Evolutionary conservation across 768 basidiomycete species (phyloP), one percentile per base, ranked within the genome.

Genomic region (Chlorophyllum brunneum): DNA sequence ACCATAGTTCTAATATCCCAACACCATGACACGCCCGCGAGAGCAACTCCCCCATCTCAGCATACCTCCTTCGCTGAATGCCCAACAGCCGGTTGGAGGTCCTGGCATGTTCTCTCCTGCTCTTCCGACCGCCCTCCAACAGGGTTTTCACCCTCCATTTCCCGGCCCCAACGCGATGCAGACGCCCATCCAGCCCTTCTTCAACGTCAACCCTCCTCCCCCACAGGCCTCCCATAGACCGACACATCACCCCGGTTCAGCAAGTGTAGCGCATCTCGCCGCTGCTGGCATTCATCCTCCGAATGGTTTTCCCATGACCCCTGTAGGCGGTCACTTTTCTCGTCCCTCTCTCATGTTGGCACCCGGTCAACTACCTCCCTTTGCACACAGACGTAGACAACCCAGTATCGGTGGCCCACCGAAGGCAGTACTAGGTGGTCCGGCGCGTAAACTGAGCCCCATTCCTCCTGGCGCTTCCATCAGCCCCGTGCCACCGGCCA

Each of bases 391-490:
- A 50, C 58, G 54, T 34, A 50, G 58, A 16, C 80, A 87, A 51
- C 78, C 86, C 38, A 88, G 85, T 63, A 80, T 87, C 36, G 91
- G 91, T 10, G 91, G 91, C 5, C 91, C 91, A n/a, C 91, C 91
- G 7, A 93, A 92, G 65, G 91, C 91, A 0, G 78, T 82, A 0
- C 70, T 93, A 2, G 91, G 91, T 15, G 91, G 91, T 0, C 89
- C 86, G 10, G 79, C 82, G 39, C 79, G 86, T 39, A 92, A 88
- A 68, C 75, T 83, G 45, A 87, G 83, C 65, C 88, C 88, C 9
- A 68, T 86, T 54, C 82, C 84, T 4, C 58, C 60, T 13, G 67
- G 67, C n/a, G 62, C 64, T 11, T 65, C 66, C 30, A 56, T 62
- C 29, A 59, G 60, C 22, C 58, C 66, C 15, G 54, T 58, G 11